Evolutionary conservation across 345 rosid genomes (phyloP), one percentile per base, ranked within the genome.

Genomic region (Hibiscus tridactylites): DNA sequence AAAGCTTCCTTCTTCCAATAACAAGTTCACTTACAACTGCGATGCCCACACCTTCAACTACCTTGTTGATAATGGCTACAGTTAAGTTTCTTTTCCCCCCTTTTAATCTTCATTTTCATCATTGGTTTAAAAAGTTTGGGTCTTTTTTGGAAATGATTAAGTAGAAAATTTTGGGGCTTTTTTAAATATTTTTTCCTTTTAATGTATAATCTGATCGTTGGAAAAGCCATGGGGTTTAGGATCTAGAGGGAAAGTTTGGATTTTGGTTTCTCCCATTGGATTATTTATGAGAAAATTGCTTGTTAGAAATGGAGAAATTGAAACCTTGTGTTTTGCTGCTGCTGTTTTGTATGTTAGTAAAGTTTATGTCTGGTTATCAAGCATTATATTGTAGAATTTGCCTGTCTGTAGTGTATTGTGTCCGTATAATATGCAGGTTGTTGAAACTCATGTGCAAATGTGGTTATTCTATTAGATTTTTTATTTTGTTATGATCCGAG

Each of bases 1-100:
- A 76, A 81, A 81, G 54, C 84, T 81, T 24, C 81, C 81, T 12
- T 61, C 83, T 33, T 71, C 81, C 29, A 78, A 78, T 52, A 81
- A 81, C 74, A 81, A 81, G 77, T 81, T 81, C 44, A 81, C 84
- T 16, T 81, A 81, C 81, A 81, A 78, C 71, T 81, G 84, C 28
- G 79, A 81, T 54, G 81, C 66, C 4, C 84, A 81, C 70, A 81
- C 81, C 56, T 81, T 81, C 77, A 77, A 78, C 50, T 81, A 75
- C 60, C 84, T 81, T 42, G 81, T 81, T n/a, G 81, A 81, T 13
- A 78, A 75, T 59, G 79, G 81, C 71, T 81, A 33, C 77, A 81
- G 84, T 81, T 44, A 76, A 52, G 74, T 65, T 54, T 6, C 29
- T 35, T n/a, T 68, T 35, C 12, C 6, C 21, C 17, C 8, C 6